phyloP scores from a whole-genome alignment of 1,284 basidiomycete species.

The Pyrrhoderma lamaoense region DNA sequence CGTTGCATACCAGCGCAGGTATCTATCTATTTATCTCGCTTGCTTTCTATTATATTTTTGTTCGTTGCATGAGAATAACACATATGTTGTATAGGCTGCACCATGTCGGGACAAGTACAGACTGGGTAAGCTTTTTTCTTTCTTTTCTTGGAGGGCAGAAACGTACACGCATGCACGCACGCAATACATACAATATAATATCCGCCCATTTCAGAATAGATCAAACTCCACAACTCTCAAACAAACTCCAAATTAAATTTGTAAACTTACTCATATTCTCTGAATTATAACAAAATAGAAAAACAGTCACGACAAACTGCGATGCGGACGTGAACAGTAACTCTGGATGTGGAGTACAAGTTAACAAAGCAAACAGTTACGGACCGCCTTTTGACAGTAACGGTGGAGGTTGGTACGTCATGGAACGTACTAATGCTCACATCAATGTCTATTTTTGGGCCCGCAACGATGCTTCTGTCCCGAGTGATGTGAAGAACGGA shows the following conservation, averaged over 20 bases:
- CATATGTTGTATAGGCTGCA: conserved; percentile 4
- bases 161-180: no score
- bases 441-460: conserved; percentile 50
- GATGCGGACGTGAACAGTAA: conserved; percentile 47
- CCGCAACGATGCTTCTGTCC: conserved; percentile 32
- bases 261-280: background rate
- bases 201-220: background rate
- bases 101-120: conserved; percentile 18
- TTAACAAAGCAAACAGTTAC: conserved; percentile 38
- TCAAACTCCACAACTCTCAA: background rate
- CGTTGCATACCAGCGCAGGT: conserved; percentile 38
- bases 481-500: conserved; percentile 35
- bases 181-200: no score
- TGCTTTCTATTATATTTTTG: conserved; percentile 7
- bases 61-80: no score
- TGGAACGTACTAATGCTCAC: conserved; percentile 36
- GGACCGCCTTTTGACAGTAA: conserved; percentile 53
- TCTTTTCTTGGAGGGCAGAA: no score
- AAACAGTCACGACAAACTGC: conserved; percentile 39
- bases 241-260: background rate
- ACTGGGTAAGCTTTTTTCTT: conserved; percentile 23
- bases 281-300: conserved; percentile 23
- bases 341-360: conserved; percentile 53
- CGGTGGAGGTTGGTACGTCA: conserved; percentile 53
- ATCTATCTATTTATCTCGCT: conserved; percentile 19